These are phyloP conservation scores for Plasmodium billcollinsi DNA, from an alignment of 169 alveolate species.

Conservation along the genomic window DNA sequence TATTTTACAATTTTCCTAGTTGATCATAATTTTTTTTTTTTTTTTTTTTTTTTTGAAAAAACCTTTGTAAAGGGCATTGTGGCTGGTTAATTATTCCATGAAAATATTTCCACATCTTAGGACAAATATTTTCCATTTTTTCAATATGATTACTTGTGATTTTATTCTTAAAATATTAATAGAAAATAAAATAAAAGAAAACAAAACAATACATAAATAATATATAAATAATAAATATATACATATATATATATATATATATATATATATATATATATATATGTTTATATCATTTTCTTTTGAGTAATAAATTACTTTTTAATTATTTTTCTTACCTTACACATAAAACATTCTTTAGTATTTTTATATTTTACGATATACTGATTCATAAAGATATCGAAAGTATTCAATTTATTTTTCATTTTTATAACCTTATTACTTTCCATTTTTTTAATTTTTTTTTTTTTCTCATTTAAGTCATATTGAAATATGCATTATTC, in stretches of 20 bases:
- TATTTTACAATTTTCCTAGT: not conserved
- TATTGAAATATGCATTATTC: not conserved
- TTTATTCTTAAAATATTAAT: slow-evolving; percentile 22
- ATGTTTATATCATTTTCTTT: not conserved
- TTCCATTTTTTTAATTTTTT: slow-evolving; percentile 14
- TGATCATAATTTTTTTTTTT: not conserved
- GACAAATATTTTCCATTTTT: slow-evolving; percentile 61
- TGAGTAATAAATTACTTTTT: too few relatives aligned
- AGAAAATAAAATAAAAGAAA: not conserved
- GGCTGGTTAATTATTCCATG: slow-evolving; percentile 70
- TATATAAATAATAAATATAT: too few relatives aligned
- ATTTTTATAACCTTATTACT: slow-evolving; percentile 3
- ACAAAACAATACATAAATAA: not conserved
- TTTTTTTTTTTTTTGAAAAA: slow-evolving; percentile 11
- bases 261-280: not conserved
- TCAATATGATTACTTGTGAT: slow-evolving; percentile 30
- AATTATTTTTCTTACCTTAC: slow-evolving; percentile 26
- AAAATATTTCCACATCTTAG: slow-evolving; percentile 64
- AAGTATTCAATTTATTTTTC: slow-evolving; percentile 24
- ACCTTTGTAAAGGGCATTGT: slow-evolving; percentile 71
- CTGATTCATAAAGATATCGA: slow-evolving; percentile 53
- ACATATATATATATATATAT: not conserved
- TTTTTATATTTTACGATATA: slow-evolving; percentile 50
- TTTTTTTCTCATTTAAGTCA: not conserved
- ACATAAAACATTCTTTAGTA: slow-evolving; percentile 42